These are phyloP conservation scores for Rhytidhysteron rufulum DNA, from an alignment of 2,329 filamentous ascomycete genomes.

Conservation along the genomic window DNA sequence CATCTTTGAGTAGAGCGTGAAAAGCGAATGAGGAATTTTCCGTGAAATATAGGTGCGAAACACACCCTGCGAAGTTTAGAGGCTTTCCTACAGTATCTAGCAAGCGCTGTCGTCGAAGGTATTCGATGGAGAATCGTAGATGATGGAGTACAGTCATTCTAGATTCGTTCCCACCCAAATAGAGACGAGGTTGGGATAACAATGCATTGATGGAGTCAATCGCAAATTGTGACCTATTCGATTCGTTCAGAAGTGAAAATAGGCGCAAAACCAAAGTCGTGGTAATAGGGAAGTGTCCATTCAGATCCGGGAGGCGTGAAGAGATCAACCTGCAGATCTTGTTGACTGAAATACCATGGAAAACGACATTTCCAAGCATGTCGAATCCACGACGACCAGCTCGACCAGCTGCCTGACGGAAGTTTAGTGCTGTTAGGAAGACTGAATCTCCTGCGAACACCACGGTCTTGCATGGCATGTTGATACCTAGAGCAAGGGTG, in stretches of 20 bases:
- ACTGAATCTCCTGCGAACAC: constrained; percentile 72
- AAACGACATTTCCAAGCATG: constrained; percentile 75
- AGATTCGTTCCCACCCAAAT: constrained; percentile 64
- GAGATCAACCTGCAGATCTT: constrained; percentile 68
- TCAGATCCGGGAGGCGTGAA: constrained; percentile 68
- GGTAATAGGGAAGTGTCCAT: constrained; percentile 74
- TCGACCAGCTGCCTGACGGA: constrained; percentile 71
- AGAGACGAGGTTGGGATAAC: constrained; percentile 66
- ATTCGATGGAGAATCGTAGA: constrained; percentile 76
- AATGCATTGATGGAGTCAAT: constrained; percentile 61
- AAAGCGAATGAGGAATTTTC: constrained; percentile 75
- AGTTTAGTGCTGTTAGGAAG: constrained; percentile 71
- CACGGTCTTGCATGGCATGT: constrained; percentile 77
- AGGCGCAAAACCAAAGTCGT: constrained; percentile 68
- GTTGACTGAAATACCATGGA: constrained; percentile 59
- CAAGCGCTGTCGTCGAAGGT: constrained; percentile 65
- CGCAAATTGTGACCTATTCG: constrained; percentile 60
- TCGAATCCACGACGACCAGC: constrained; percentile 79
- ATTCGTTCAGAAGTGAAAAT: constrained; percentile 63
- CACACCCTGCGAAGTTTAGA: constrained; percentile 67
- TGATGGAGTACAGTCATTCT: constrained; percentile 71
- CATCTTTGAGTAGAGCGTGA: constrained; percentile 67
- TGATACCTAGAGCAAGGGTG: constrained; percentile 73
- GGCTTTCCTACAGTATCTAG: constrained; percentile 59
- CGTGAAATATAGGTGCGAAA: constrained; percentile 72